Base-by-base conservation (phyloP, 371 early-diverging fungal genomes). In the Mucor irregularis region DNA sequence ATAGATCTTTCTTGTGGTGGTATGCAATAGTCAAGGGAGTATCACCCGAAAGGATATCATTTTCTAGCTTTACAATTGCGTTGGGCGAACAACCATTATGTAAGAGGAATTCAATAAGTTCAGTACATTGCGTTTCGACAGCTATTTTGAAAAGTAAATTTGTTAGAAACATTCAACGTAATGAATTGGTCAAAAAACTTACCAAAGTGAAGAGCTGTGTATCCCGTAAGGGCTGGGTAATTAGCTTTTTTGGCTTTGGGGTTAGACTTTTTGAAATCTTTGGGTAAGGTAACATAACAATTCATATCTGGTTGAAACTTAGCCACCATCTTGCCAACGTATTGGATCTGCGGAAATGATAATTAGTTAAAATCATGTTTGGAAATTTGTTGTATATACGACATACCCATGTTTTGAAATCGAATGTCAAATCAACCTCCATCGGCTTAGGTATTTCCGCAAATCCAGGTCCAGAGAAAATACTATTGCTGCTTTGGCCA, bases 141-240 rank as follows among this genome's bases (percentile, higher is more conserved):
- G 74, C 79, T 69, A 34, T 14, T 28, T 25, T 9, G 37, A 33
- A 16, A 25, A 14, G 35, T 33, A 35, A 43, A 25, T 34, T 54
- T n/a, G 21, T 50, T 14, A 43, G 29, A 24, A 22, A 40, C n/a
- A n/a, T n/a, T n/a, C n/a, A n/a, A n/a, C n/a, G n/a, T n/a, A n/a
- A n/a, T n/a, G n/a, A 29, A 8, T 45, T 48, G 6, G 9, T 7
- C 39, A 54, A 21, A 42, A 34, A 7, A 29, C 56, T 53, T 74
- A 77, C 74, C 82, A 31, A 73, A 59, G 56, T 83, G 81, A 35
- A 83, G 58, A 11, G 68, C 66, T 17, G 64, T 62, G 40, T 65
- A 70, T 4, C 83, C 85, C 13, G 78, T 78, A 5, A 53, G 35
- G n/a, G n/a, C 8, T 8, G 81, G 78, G 44, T 75, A 75, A 0